Base-by-base conservation (phyloP, 352 stramenopile species). In the Pythium scleroteichum region DNA sequence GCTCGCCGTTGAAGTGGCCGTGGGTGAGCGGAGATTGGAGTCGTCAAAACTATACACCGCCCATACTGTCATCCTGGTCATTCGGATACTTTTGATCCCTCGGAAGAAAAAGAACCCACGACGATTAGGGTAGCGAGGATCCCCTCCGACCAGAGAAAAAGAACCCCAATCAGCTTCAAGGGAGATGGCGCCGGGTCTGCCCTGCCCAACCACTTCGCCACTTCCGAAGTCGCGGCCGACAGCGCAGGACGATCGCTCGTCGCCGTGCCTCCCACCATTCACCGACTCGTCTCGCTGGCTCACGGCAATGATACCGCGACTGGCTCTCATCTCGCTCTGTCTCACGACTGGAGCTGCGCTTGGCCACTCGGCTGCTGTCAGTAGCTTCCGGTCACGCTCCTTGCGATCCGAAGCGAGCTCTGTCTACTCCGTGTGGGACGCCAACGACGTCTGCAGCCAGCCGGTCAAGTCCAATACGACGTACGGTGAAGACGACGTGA, bases 391-490 rank as follows among this genome's bases (percentile, higher is more conserved):
- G 16, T n/a, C 6, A 16, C 50, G 50, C 35, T 6, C 32, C 13
- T 38, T 56, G 19, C 50, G 50, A 8, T n/a, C 50, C 49, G 49
- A 56, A 19, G 50, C 35, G 2, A 12, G 24, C 50, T 20, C 38
- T n/a, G 20, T 62, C 13, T 47, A 35, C 35, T 45, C 19, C 22
- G 22, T 56, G 13, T 62, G 55, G 55, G 33, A 41, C 17, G 26
- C 22, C 19, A 33, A 46, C 23, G 44, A 59, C 10, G 26, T 49
- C 3, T 67, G 55, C 52, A 53, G 20, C 44, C 55, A 55, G 14
- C 55, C 55, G 17, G 23, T 35, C 19, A 46, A 23, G 9, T 58
- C 50, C 20, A 17, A 33, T 9, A 39, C n/a, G 3, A 45, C 32
- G 10, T 39, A 51, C 16, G 42, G 2, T 9, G 40, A 45, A 41